phyloP scores from a whole-genome alignment of 768 basidiomycete genomes.

The Trametes cingulata region DNA sequence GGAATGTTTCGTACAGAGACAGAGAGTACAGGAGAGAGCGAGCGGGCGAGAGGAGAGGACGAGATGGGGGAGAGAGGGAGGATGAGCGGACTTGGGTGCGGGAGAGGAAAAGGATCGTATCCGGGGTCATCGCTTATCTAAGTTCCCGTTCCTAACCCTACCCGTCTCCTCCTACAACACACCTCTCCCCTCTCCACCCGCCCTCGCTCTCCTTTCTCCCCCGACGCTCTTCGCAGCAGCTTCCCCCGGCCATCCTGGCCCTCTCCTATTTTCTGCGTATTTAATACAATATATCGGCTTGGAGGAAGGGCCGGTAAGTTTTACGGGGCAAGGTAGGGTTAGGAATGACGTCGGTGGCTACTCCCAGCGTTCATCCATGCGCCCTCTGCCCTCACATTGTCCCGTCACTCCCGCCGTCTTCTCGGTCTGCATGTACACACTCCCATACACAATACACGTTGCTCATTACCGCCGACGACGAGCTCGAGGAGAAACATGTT shows the following conservation, averaged over 20 bases:
- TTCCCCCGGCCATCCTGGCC: too few relatives aligned
- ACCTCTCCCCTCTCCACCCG: not conserved
- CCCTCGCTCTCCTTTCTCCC: not conserved
- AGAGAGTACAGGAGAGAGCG: not conserved
- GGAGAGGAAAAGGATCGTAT: not conserved
- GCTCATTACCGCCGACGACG: not conserved
- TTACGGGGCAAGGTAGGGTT: conserved; percentile 2
- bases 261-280: not conserved
- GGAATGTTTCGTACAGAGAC: not conserved
- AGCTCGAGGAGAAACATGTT: not conserved
- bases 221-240: too few relatives aligned
- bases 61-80: conserved; percentile 9
- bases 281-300: not conserved
- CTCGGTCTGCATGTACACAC: not conserved
- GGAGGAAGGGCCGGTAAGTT: not conserved
- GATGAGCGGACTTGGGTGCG: not conserved
- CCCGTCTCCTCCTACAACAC: not conserved
- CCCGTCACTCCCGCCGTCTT: not conserved
- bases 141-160: conserved; percentile 9
- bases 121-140: conserved; percentile 16
- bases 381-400: not conserved
- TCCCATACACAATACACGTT: not conserved
- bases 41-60: not conserved
- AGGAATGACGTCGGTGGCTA: conserved; percentile 17
- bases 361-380: not conserved